Percentiles rank a stretch among this genome's conserved stretches.
Evolutionary conservation across 208 protist species (phyloP).

Genomic region (Crithidia thermophila): DNA sequence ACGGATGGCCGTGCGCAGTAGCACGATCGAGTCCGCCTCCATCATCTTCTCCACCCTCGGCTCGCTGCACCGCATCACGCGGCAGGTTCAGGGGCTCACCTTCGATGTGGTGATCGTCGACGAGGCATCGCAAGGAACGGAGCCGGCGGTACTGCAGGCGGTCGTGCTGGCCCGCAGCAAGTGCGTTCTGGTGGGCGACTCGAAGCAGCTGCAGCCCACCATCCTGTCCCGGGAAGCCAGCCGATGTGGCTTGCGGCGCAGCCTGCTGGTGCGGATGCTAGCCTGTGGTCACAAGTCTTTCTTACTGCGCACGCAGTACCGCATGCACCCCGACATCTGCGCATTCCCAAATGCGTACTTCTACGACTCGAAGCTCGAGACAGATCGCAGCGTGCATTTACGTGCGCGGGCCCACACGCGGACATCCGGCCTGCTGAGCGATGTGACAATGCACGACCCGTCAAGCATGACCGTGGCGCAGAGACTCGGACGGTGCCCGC

Average conservation of each 20-base stretch:
- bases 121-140: slow-evolving; percentile 92
- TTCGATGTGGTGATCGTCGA: slow-evolving; percentile 92
- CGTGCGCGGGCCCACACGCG: slow-evolving; percentile 10
- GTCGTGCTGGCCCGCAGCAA: slow-evolving; percentile 53
- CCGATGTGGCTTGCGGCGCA: slow-evolving; percentile 57
- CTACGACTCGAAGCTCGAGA: slow-evolving; percentile 69
- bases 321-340: slow-evolving; percentile 90
- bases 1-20: slow-evolving; percentile 14
- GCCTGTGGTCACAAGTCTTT: slow-evolving; percentile 53
- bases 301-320: slow-evolving; percentile 86
- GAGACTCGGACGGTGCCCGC: slow-evolving; percentile 29
- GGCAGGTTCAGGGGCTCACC: slow-evolving; percentile 26
- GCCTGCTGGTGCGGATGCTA: slow-evolving; percentile 81
- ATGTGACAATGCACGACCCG: background rate
- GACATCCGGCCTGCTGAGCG: background rate
- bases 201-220: slow-evolving; percentile 90
- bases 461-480: slow-evolving; percentile 14
- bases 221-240: slow-evolving; percentile 67
- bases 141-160: slow-evolving; percentile 84
- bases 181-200: slow-evolving; percentile 89
- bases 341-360: slow-evolving; percentile 86
- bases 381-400: slow-evolving; percentile 39
- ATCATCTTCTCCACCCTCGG: slow-evolving; percentile 83
- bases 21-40: slow-evolving; percentile 38
- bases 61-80: slow-evolving; percentile 71